Evolutionary conservation across 1,284 basidiomycete species (phyloP), one percentile per base, ranked within the genome.

Genomic region (Puccinia brachypodii): DNA sequence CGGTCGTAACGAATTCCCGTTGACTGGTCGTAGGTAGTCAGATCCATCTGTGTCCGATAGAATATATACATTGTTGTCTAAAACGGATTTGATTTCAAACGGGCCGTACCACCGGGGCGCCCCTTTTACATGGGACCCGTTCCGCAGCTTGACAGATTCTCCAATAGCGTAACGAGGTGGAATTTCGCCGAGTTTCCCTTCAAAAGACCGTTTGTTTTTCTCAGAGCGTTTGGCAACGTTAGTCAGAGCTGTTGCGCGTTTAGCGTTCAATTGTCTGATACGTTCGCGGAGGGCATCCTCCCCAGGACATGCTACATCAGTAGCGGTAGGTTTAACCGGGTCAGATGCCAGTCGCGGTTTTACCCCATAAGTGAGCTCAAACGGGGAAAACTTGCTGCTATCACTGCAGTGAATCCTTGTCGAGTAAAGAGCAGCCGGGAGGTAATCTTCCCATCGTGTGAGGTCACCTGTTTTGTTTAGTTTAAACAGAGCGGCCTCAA

Each of bases 61-160:
- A 53, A 53, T 53, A 53, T 9, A 53, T 4, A 53, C 50, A 53
- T 53, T 53, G 3, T 53, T 7, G 50, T 7, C 7, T 8, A 53
- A 4, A 53, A 53, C 50, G 3, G 4, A 8, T 22, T 53, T 53
- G 6, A 66, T 31, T 31, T 71, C 68, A 71, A 71, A 72, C 1
- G 69, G 69, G 3, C 69, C 44, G 19, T 44, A 44, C 69, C 69
- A 72, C 2, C 33, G 69, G n/a, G 69, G 69, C 28, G 42, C 69
- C 11, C 68, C 68, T 25, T 71, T 40, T 4, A 28, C 28, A 13
- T 42, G 9, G 13, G 68, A 8, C 19, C 47, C 40, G 16, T 72
- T 72, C 8, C 40, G 40, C 28, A 72, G 25, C n/a, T 50, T 42
- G 7, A 72, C 40, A 47, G 42, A 47, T 1, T 72, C 40, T 8